Conservation (phyloP, 179 eudicot genomes). For the Amaranthus tricolor region DNA sequence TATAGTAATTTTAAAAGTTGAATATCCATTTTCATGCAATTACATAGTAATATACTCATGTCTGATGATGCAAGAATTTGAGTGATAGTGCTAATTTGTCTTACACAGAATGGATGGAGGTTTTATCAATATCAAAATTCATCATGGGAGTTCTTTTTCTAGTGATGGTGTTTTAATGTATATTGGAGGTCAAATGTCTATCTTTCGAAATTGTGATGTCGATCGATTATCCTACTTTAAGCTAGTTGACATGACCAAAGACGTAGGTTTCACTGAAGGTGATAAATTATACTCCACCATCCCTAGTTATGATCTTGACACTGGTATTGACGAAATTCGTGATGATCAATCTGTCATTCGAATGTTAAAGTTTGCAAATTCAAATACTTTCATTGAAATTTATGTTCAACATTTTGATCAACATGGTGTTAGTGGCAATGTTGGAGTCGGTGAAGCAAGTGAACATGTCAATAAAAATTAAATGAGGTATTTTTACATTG, state of each 20-base stretch:
- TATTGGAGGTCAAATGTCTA: neutral
- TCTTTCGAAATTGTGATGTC: neutral
- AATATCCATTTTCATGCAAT: too few relatives aligned
- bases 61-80: too few relatives aligned
- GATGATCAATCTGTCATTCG: neutral
- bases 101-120: neutral
- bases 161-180: neutral
- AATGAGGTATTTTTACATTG: conserved; percentile 1
- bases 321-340: too few relatives aligned
- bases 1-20: too few relatives aligned
- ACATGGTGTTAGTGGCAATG: neutral
- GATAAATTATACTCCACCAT: too few relatives aligned
- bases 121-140: conserved; percentile 6
- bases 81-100: neutral
- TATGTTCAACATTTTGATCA: conserved; percentile 15
- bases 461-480: conserved; percentile 1
- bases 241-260: neutral
- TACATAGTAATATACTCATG: too few relatives aligned
- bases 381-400: neutral
- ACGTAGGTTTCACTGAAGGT: too few relatives aligned
- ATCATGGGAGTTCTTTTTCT: neutral
- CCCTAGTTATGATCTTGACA: too few relatives aligned
- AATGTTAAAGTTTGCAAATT: neutral
- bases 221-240: neutral
- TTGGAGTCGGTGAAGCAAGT: neutral